Percentiles rank a stretch among this genome's conserved stretches.
Evolutionary conservation across 1,139 yeast genomes (phyloP).

Genomic region (Suhomyces taliae): DNA sequence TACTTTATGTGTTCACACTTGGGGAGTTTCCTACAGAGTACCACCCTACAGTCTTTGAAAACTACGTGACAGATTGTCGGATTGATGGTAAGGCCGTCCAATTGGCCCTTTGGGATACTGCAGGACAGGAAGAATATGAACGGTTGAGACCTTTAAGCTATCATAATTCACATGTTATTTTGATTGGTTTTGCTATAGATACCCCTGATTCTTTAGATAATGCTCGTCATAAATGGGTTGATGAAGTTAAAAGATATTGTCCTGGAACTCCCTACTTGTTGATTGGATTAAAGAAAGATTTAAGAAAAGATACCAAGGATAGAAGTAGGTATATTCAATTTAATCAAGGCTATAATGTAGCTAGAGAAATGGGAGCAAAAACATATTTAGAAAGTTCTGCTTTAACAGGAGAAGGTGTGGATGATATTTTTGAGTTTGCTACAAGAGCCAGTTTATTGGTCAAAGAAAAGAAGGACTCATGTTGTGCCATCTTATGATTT

Average conservation of each 20-base stretch:
- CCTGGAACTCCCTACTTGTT: constrained; percentile 65
- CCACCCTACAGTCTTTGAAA: constrained; percentile 94
- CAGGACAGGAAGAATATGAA: constrained; percentile 92
- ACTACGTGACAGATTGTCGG: constrained; percentile 89
- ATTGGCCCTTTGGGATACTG: constrained; percentile 93
- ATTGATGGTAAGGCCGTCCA: constrained; percentile 92
- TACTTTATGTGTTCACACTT: constrained; percentile 84
- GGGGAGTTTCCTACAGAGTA: constrained; percentile 85
- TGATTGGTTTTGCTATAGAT: constrained; percentile 71
- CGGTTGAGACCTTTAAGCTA: constrained; percentile 80
- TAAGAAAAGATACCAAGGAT: constrained; percentile 40
- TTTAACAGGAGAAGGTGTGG: constrained; percentile 78
- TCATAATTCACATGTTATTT: constrained; percentile 70
- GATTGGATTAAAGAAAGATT: constrained; percentile 71
- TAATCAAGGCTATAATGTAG: constrained; percentile 59
- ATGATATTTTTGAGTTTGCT: constrained; percentile 76
- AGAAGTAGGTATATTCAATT: constrained; percentile 46
- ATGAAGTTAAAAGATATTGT: constrained; percentile 66
- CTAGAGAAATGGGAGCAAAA: constrained; percentile 67
- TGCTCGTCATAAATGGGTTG: constrained; percentile 72
- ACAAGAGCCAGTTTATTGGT: constrained; percentile 63
- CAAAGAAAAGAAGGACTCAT: constrained; percentile 29
- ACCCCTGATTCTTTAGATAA: constrained; percentile 68
- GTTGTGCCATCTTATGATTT: constrained; percentile 32
- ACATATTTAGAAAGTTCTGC: constrained; percentile 73